Conservation (phyloP, 148 eudicot genomes). For the Camellia lanceoleosa region DNA sequence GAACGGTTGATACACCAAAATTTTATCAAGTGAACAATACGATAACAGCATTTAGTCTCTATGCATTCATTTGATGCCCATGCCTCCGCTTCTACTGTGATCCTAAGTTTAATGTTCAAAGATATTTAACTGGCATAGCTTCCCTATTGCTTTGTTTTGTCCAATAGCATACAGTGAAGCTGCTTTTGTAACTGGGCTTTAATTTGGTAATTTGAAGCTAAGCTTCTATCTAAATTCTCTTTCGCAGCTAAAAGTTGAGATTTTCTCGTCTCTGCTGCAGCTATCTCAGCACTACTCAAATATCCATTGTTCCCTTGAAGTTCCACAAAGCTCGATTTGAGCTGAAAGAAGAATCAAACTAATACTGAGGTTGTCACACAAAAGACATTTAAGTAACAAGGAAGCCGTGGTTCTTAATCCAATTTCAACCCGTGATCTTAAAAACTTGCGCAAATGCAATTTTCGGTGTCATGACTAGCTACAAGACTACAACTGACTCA, state of each 20-base stretch:
- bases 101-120: conserved; percentile 4
- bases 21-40: background rate
- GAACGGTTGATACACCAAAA: background rate
- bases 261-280: conserved; percentile 43
- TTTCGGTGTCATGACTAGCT: background rate
- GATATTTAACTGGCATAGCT: background rate
- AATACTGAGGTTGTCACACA: background rate
- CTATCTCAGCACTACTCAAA: conserved; percentile 26
- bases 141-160: conserved; percentile 16
- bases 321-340: conserved; percentile 26
- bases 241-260: conserved; percentile 37
- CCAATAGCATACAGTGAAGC: conserved; percentile 33
- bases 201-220: conserved; percentile 40
- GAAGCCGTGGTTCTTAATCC: background rate
- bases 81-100: background rate
- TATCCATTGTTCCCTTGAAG: conserved; percentile 23
- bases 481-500: background rate
- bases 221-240: conserved; percentile 29
- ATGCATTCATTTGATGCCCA: background rate
- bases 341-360: conserved; percentile 25
- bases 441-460: background rate
- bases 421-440: background rate
- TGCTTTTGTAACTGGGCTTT: conserved; percentile 42
- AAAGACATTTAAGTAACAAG: background rate
- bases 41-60: background rate